Evolutionary conservation across 768 basidiomycete species (phyloP).

Genomic region (Auricularia sp.): DNA sequence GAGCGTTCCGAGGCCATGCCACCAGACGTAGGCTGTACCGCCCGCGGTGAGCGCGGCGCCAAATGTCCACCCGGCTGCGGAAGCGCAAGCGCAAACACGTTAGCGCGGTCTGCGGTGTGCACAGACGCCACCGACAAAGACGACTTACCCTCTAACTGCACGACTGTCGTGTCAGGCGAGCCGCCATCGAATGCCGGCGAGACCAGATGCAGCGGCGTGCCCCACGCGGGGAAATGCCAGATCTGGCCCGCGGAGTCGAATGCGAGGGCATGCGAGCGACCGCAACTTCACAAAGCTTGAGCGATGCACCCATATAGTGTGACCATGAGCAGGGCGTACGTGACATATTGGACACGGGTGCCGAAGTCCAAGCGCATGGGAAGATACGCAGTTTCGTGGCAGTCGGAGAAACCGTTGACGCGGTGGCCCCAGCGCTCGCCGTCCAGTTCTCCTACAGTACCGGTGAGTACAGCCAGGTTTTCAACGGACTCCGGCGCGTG

Average conservation of each 20-base stretch:
- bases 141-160: constrained; percentile 42
- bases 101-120: not conserved
- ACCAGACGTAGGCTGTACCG: constrained; percentile 71
- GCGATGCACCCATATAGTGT: no score
- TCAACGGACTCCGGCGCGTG: not conserved
- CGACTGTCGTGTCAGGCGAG: constrained; percentile 37
- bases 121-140: not conserved
- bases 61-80: constrained; percentile 53
- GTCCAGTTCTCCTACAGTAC: constrained; percentile 48
- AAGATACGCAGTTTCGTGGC: constrained; percentile 35
- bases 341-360: constrained; percentile 14
- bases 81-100: not conserved
- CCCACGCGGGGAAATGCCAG: constrained; percentile 74
- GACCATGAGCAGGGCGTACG: not conserved
- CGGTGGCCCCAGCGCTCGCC: constrained; percentile 30
- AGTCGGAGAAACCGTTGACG: constrained; percentile 46
- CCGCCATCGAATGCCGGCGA: constrained; percentile 29
- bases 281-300: constrained; percentile 43
- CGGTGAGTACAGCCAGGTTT: not conserved
- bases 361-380: constrained; percentile 50
- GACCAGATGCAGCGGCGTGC: constrained; percentile 56
- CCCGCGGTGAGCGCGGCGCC: constrained; percentile 60
- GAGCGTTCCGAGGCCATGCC: constrained; percentile 46
- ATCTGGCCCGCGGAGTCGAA: constrained; percentile 50
- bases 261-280: constrained; percentile 59